Percentiles rank a stretch among this genome's conserved stretches.
phyloP scores from a whole-genome alignment of 805 yeast genomes.

The Zygoascus biomembranicola region DNA sequence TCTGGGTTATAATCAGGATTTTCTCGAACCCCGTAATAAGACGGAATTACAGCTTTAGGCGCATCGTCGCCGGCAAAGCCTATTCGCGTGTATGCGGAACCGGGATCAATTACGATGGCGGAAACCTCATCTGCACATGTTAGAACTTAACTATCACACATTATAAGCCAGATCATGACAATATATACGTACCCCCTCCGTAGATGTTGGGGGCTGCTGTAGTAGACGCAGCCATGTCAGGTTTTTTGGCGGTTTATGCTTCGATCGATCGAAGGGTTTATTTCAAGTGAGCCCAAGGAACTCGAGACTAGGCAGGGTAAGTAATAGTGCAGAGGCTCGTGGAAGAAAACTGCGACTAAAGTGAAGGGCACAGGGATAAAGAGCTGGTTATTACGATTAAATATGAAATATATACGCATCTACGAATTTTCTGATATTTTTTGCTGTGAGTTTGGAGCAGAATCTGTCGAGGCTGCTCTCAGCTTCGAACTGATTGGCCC shows the following conservation, averaged over 20 bases:
- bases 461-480: too few species aligned
- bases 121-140: slow-evolving; percentile 49
- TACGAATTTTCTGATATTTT: too few species aligned
- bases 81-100: slow-evolving; percentile 70
- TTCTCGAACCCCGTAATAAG: slow-evolving; percentile 36
- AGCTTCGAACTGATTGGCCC: background rate
- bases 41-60: slow-evolving; percentile 70
- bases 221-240: background rate
- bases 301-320: background rate
- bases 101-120: slow-evolving; percentile 88
- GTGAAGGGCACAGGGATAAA: too few species aligned
- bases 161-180: background rate
- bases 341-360: background rate
- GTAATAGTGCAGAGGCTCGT: background rate
- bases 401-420: too few species aligned
- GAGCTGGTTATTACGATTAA: too few species aligned
- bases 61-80: slow-evolving; percentile 92
- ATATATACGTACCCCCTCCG: slow-evolving; percentile 9
- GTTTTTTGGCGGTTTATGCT: background rate
- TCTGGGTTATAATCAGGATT: slow-evolving; percentile 6
- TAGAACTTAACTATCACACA: background rate
- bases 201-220: slow-evolving; percentile 3
- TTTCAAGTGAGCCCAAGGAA: too few species aligned
- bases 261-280: too few species aligned
- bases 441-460: too few species aligned